phyloP scores from a whole-genome alignment of 108 stramenopile genomes.

The Epithemia pelagica region DNA sequence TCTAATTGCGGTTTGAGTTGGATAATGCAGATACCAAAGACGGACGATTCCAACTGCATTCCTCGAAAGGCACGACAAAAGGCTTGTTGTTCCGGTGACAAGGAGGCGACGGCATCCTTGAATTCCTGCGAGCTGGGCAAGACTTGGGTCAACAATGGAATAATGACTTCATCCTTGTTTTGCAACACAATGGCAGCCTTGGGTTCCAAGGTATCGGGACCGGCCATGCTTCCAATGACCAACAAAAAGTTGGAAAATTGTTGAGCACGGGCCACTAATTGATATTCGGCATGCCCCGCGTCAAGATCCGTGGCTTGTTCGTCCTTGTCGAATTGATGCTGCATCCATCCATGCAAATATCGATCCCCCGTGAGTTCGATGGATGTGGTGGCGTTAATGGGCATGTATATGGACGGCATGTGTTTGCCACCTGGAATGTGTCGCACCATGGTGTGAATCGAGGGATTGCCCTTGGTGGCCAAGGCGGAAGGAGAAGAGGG shows the following conservation, averaged over 20 bases:
- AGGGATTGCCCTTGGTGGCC: constrained; percentile 10
- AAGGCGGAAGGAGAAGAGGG: background rate
- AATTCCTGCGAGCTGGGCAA: constrained; percentile 85
- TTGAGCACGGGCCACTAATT: constrained; percentile 54
- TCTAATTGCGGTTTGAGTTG: constrained; percentile 89
- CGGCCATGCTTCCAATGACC: constrained; percentile 64
- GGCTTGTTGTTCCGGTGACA: constrained; percentile 79
- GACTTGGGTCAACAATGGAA: constrained; percentile 68
- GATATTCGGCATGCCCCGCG: constrained; percentile 4
- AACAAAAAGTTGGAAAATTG: constrained; percentile 78
- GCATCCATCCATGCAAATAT: constrained; percentile 68
- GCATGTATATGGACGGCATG: constrained; percentile 27
- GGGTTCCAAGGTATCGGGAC: constrained; percentile 50
- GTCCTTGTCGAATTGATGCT: constrained; percentile 26
- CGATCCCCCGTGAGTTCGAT: constrained; percentile 49
- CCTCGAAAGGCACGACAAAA: constrained; percentile 71
- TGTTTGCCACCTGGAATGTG: constrained; percentile 9
- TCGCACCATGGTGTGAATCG: constrained; percentile 36
- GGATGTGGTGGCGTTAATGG: constrained; percentile 38
- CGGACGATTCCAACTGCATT: constrained; percentile 77
- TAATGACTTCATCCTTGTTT: constrained; percentile 84
- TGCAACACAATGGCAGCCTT: constrained; percentile 78
- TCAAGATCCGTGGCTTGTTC: background rate
- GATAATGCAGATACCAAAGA: constrained; percentile 74
- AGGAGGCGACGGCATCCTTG: constrained; percentile 71